phyloP scores from a whole-genome alignment of 306 rosid genomes.

The Calophaca sinica region DNA sequence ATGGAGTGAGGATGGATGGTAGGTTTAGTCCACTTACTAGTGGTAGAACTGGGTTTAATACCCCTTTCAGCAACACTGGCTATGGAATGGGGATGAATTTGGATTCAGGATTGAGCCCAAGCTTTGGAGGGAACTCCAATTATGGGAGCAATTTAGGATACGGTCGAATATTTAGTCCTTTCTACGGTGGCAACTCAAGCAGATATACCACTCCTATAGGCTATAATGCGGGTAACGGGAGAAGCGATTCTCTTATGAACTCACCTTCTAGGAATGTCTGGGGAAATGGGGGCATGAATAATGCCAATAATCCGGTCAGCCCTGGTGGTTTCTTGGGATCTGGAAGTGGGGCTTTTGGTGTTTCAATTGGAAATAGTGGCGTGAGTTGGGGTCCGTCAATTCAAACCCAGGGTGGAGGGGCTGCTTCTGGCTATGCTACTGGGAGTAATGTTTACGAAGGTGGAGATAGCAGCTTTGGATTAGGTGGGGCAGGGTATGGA shows the following conservation, averaged over 20 bases:
- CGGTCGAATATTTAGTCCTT: constrained; percentile 80
- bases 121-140: constrained; percentile 76
- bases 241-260: constrained; percentile 71
- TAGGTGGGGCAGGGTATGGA: constrained; percentile 77
- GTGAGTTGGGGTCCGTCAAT: constrained; percentile 68
- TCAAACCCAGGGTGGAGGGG: constrained; percentile 72
- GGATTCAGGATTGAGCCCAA: constrained; percentile 80
- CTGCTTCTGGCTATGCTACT: constrained; percentile 62
- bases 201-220: constrained; percentile 89
- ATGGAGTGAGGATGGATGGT: constrained; percentile 85
- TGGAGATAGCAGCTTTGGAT: constrained; percentile 73
- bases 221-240: constrained; percentile 71
- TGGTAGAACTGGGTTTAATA: constrained; percentile 75
- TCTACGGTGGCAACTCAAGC: constrained; percentile 69
- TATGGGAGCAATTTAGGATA: constrained; percentile 79
- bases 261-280: constrained; percentile 82
- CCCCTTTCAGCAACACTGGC: constrained; percentile 72
- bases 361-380: constrained; percentile 69
- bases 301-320: constrained; percentile 56
- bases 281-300: constrained; percentile 76
- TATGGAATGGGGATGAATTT: constrained; percentile 84
- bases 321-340: constrained; percentile 70
- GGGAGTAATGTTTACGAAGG: constrained; percentile 71
- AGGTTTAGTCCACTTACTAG: constrained; percentile 79
- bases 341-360: constrained; percentile 74